Evolutionary conservation across 495 filamentous ascomycete species (phyloP), one percentile per base, ranked within the genome.

Genomic region (Recurvomyces mirabilis): DNA sequence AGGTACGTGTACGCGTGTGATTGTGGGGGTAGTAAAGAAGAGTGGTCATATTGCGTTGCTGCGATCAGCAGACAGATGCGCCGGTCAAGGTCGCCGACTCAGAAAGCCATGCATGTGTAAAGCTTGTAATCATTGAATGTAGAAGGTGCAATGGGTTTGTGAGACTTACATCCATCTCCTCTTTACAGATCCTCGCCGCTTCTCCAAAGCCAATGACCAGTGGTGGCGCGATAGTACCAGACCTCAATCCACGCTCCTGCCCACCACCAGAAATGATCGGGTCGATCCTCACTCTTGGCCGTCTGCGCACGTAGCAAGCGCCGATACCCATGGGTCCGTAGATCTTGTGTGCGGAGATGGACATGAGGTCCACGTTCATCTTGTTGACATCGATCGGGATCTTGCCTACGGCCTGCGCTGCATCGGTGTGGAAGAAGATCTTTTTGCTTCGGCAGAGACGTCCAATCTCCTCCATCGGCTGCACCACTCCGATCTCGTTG

Each of bases 381-480:
- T 87, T 84, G 63, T 96, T 93, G 43, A 98, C 93, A 59, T 94
- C 86, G 22, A 98, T 68, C 0, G 87, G 87, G 43, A 98, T 94
- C 71, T 98, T 98, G 57, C 91, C 91, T 3, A 94, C 87, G 4
- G 93, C 91, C 67, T 98, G 91, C 5, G 91, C 91, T 21, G 65
- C 91, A 63, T 98, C 91, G n/a, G 87, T 93, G 65, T 98, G 91
- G 78, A 96, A 98, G 71, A 94, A 98, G 37, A 93, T 68, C 69
- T 95, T 94, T 62, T 84, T 93, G 26, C 74, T 73, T 30, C 88
- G 78, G 67, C 91, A 98, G n/a, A 98, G 65, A 65, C 81, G 81
- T 51, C 91, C 91, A 58, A 98, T 98, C 65, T 94, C 78, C 53
- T 84, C 86, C 50, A 96, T 58, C 0, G 91, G 93, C 63, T 98